Evolutionary conservation across 192 early-diverging fungal genomes (phyloP).

Genomic region (Rhizophlyctis rosea): DNA sequence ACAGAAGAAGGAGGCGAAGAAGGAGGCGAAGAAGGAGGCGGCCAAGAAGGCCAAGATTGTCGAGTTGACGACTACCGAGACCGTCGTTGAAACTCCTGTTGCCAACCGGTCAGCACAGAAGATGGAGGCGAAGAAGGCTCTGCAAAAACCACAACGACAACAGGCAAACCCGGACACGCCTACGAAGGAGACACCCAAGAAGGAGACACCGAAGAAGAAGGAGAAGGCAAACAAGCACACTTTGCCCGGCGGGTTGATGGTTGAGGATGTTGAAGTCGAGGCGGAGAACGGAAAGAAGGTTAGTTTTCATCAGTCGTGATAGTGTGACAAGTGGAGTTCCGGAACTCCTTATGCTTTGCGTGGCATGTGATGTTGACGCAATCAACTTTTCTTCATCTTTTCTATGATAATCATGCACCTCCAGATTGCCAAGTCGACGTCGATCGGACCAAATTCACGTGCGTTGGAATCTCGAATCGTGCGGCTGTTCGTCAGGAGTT

Average conservation of each 20-base stretch:
- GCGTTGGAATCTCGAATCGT: no score
- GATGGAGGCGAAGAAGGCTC: constrained; percentile 33
- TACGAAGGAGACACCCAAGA: constrained; percentile 34
- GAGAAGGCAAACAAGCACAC: constrained; percentile 54
- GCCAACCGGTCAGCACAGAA: constrained; percentile 15
- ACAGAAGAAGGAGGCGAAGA: constrained; percentile 28
- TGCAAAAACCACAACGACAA: constrained; percentile 33
- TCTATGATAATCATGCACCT: no score
- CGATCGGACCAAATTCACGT: no score
- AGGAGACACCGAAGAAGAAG: constrained; percentile 40
- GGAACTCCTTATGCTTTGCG: no score
- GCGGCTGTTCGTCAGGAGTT: no score
- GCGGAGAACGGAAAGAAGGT: constrained; percentile 66
- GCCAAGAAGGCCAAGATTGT: constrained; percentile 45
- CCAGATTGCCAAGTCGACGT: no score
- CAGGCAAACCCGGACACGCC: constrained; percentile 38
- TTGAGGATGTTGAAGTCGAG: constrained; percentile 71
- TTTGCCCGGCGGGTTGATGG: constrained; percentile 74
- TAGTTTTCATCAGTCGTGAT: background rate
- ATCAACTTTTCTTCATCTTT: no score
- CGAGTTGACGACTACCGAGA: constrained; percentile 19
- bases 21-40: constrained; percentile 35
- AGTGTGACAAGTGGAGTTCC: no score
- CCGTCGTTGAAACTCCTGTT: background rate
- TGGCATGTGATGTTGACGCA: no score